Evolutionary conservation across 2,329 filamentous ascomycete genomes (phyloP).

Genomic region (Sphaceloma murrayae): DNA sequence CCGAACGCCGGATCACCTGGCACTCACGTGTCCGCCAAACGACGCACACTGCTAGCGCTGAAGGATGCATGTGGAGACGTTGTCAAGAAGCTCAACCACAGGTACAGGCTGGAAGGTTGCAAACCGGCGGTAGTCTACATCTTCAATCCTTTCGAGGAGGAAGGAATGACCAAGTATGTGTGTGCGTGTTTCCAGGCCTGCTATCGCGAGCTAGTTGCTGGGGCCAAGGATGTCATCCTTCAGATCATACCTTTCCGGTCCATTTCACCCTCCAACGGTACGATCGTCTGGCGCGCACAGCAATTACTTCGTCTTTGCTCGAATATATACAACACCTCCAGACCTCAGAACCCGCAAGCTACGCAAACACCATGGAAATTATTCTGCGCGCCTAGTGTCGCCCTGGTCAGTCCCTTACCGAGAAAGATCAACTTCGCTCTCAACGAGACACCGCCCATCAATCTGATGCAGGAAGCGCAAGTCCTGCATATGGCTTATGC

Average conservation of each 20-base stretch:
- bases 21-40: not conserved
- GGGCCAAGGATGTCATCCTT: constrained; percentile 54
- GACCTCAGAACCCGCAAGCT: not conserved
- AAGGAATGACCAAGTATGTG: constrained; percentile 53
- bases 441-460: constrained; percentile 55
- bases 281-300: constrained; percentile 46
- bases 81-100: constrained; percentile 18
- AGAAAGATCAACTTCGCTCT: constrained; percentile 68
- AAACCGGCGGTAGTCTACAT: constrained; percentile 61
- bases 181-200: constrained; percentile 66
- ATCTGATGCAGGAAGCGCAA: constrained; percentile 67
- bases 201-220: constrained; percentile 52
- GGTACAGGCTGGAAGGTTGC: constrained; percentile 37
- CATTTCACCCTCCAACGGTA: constrained; percentile 53
- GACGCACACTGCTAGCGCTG: not conserved
- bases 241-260: constrained; percentile 63
- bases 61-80: constrained; percentile 20
- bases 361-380: constrained; percentile 34
- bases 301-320: constrained; percentile 39
- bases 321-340: constrained; percentile 21
- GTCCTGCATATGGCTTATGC: constrained; percentile 74
- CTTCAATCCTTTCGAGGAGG: constrained; percentile 56
- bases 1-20: constrained; percentile 9
- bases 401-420: constrained; percentile 60
- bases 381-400: constrained; percentile 57